Evolutionary conservation across 305 asterid species (phyloP), one percentile per base, ranked within the genome.

Genomic region (Fraxinus platypoda): DNA sequence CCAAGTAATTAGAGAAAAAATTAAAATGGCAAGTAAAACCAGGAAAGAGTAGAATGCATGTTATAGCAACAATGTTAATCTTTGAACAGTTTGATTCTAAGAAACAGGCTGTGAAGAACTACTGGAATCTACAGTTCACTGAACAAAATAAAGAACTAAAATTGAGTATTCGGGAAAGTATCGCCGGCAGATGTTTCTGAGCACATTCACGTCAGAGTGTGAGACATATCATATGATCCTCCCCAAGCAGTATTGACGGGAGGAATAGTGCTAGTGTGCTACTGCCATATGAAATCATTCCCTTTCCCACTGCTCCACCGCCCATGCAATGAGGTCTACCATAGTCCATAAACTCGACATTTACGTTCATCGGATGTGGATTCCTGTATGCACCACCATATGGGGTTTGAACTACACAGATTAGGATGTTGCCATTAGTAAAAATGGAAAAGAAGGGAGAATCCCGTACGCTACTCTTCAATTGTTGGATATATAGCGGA

Each of bases 201-300:
- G 71, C 54, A 62, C 79, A 74, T 81, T 82, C 82, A 91, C 84
- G 59, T 79, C 82, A 76, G 81, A 74, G 83, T 74, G 62, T 77
- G 89, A 34, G 89, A 74, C 74, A 76, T 76, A 82, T 86, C 89
- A 88, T 86, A 87, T 81, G 87, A 64, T 80, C 88, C 88, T 78
- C 76, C 89, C 89, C 89, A 85, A 31, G 88, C 64, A 76, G 46
- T 70, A 78, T 49, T 64, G 77, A 28, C 71, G 64, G 78, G 54
- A 19, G 37, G 78, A n/a, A 33, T 78, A 2, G 25, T 82, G 31
- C 84, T 82, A 77, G 78, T 43, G 25, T 82, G 31, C 84, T 82
- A 77, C 79, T 43, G 33, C 85, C 82, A 88, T 88, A 92, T 33
- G 91, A 87, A 74, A 88, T 73, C 49, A 54, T 74, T 68, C 85